These are phyloP conservation scores for Trichocomaceae sp. DNA, from an alignment of 2,329 filamentous ascomycete genomes.

Conservation along the genomic window DNA sequence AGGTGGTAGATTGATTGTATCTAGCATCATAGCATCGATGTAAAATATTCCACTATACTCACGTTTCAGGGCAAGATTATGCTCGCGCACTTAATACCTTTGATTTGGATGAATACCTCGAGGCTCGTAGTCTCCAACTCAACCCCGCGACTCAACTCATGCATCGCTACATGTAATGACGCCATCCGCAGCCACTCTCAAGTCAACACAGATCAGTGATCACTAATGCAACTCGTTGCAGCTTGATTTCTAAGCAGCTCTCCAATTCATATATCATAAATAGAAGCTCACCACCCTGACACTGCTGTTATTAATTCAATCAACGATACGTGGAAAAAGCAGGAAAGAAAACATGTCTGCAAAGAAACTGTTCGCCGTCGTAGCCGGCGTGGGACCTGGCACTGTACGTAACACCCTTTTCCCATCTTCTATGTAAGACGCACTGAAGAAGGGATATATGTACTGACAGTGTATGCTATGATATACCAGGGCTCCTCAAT, in stretches of 20 bases:
- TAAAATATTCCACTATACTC: too few relatives aligned
- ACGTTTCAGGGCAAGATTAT: too few relatives aligned
- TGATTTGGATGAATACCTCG: too few relatives aligned
- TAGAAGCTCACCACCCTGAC: background rate
- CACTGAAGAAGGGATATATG: too few relatives aligned
- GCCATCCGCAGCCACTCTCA: slow-evolving; percentile 3
- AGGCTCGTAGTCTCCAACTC: too few relatives aligned
- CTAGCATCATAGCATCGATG: background rate
- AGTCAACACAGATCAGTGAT: background rate
- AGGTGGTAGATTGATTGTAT: slow-evolving; percentile 3
- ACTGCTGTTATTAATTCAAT: background rate
- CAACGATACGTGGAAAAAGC: background rate
- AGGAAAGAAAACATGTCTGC: slow-evolving; percentile 14
- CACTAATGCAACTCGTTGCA: background rate
- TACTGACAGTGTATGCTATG: too few relatives aligned
- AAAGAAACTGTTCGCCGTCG: slow-evolving; percentile 38
- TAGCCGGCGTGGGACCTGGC: slow-evolving; percentile 43
- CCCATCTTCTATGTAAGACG: too few relatives aligned
- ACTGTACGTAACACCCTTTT: slow-evolving; percentile 43
- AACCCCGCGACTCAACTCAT: background rate
- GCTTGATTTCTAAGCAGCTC: slow-evolving; percentile 8
- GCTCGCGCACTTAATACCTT: too few relatives aligned
- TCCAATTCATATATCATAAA: background rate
- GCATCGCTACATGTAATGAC: background rate
- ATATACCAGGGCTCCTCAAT: slow-evolving; percentile 50